Conservation (phyloP, 169 alveolate genomes). For the Plasmodium berghei region DNA sequence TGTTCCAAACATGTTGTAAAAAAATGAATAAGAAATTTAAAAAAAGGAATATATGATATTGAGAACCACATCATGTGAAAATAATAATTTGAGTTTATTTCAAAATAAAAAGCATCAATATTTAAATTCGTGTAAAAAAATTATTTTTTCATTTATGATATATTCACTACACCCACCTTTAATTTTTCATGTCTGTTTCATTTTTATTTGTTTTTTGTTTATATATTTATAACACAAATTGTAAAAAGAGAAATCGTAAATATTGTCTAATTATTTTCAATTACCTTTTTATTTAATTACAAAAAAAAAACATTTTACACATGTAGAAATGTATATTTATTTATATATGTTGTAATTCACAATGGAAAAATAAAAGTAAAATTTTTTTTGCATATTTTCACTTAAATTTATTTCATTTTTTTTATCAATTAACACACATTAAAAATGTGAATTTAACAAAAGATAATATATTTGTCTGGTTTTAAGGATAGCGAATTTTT, state of each 20-base stretch:
- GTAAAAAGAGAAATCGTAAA: neutral
- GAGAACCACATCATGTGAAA: constrained; percentile 24
- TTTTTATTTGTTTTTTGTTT: neutral
- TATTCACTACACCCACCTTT: neutral
- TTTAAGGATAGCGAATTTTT: too few species aligned
- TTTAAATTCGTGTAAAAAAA: neutral
- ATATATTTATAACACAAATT: neutral
- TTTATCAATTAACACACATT: too few species aligned
- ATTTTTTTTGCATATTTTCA: too few species aligned
- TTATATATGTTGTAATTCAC: too few species aligned
- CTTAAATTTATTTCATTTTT: too few species aligned
- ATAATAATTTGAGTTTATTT: neutral
- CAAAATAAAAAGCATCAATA: neutral
- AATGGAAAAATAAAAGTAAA: too few species aligned
- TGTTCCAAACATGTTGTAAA: constrained; percentile 45
- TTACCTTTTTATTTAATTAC: neutral
- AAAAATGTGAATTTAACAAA: too few species aligned
- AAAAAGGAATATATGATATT: constrained; percentile 9
- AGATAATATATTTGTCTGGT: too few species aligned
- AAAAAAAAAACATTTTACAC: neutral
- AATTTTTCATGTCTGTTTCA: neutral
- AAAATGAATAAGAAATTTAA: constrained; percentile 7
- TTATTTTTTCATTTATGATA: neutral
- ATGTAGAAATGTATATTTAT: too few species aligned
- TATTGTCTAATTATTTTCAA: too few species aligned